Percentiles rank a stretch among this genome's conserved stretches.
These are phyloP conservation scores for Boletus sensibilis DNA, from an alignment of 768 basidiomycete genomes.

Conservation along the genomic window DNA sequence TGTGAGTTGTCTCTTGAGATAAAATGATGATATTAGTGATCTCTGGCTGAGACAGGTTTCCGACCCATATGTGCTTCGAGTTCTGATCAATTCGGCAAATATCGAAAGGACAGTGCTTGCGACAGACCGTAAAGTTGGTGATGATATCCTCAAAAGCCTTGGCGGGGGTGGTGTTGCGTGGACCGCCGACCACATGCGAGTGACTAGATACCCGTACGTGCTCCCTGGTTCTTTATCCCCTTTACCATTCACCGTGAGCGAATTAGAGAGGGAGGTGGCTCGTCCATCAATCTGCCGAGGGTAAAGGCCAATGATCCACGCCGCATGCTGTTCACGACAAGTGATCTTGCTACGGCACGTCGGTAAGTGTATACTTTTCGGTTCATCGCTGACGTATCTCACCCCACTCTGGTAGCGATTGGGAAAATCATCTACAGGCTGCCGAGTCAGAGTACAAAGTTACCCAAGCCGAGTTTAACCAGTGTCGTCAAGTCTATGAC, in stretches of 20 bases:
- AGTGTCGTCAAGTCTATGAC: slow-evolving; percentile 32
- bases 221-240: neutral
- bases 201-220: slow-evolving; percentile 64
- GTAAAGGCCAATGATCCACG: slow-evolving; percentile 36
- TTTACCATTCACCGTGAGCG: neutral
- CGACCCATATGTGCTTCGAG: slow-evolving; percentile 70
- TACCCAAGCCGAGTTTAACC: slow-evolving; percentile 27
- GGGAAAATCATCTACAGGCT: slow-evolving; percentile 38
- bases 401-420: slow-evolving; percentile 40
- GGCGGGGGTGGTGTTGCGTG: slow-evolving; percentile 56
- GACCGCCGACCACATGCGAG: slow-evolving; percentile 60
- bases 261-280: slow-evolving; percentile 66
- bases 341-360: slow-evolving; percentile 48
- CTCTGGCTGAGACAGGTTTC: slow-evolving; percentile 51
- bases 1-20: slow-evolving; percentile 40
- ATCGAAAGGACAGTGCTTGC: slow-evolving; percentile 78
- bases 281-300: slow-evolving; percentile 41
- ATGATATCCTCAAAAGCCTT: slow-evolving; percentile 46
- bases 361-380: slow-evolving; percentile 35
- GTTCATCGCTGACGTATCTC: neutral
- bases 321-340: slow-evolving; percentile 52
- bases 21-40: neutral
- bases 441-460: slow-evolving; percentile 39
- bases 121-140: slow-evolving; percentile 59
- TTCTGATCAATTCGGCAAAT: slow-evolving; percentile 69